phyloP scores from a whole-genome alignment of 208 protist genomes.

The Wallacemonas rigidus region DNA sequence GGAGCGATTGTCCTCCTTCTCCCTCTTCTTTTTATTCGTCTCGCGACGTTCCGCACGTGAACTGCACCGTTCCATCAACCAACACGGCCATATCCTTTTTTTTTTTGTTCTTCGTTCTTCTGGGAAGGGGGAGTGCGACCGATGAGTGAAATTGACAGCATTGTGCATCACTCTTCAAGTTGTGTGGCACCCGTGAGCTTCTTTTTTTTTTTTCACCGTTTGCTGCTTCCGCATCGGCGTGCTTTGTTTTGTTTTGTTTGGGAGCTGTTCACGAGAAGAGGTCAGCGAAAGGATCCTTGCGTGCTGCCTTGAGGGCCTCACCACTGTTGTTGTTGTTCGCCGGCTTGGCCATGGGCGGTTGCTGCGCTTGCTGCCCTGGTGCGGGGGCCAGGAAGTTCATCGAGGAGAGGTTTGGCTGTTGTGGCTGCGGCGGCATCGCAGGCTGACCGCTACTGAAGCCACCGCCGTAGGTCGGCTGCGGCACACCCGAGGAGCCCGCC shows the following conservation, averaged over 20 bases:
- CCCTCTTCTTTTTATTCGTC: too few relatives aligned
- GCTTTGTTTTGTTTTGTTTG: neutral
- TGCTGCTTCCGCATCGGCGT: conserved; percentile 4
- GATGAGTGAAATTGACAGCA: too few relatives aligned
- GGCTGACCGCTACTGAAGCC: conserved; percentile 14
- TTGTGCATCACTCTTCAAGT: too few relatives aligned
- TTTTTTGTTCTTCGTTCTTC: neutral
- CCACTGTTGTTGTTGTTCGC: conserved; percentile 2
- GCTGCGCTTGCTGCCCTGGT: conserved; percentile 33
- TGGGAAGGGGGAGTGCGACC: neutral
- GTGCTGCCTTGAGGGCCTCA: conserved; percentile 26
- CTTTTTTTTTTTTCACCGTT: conserved; percentile 1
- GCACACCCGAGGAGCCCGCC: neutral
- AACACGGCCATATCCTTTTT: neutral
- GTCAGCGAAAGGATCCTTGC: conserved; percentile 77
- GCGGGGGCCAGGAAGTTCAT: conserved; percentile 59
- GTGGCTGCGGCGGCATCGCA: conserved; percentile 19
- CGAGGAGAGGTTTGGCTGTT: conserved; percentile 20
- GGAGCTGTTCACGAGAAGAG: conserved; percentile 51
- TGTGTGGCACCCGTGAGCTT: neutral
- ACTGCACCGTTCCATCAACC: too few relatives aligned
- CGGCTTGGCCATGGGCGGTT: conserved; percentile 12
- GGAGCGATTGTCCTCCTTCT: too few relatives aligned
- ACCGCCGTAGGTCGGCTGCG: conserved; percentile 10
- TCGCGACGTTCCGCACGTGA: too few relatives aligned